Evolutionary conservation across 2,329 filamentous ascomycete genomes (phyloP).

Genomic region (Colletotrichum theobromicola): DNA sequence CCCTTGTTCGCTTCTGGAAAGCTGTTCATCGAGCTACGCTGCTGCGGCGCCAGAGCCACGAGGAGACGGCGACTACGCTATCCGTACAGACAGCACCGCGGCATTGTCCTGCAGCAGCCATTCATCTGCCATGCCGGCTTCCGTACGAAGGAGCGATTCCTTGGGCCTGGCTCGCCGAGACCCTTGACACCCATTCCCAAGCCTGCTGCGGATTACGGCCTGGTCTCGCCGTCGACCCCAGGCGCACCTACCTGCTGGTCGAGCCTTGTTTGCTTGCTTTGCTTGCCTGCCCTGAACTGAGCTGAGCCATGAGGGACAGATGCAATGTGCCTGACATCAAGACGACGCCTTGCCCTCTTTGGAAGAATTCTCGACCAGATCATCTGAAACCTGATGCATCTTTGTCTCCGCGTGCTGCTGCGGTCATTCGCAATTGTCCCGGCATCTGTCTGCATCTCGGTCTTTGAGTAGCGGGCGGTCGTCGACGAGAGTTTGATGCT

Average conservation of each 20-base stretch:
- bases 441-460: neutral
- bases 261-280: neutral
- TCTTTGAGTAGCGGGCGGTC: neutral
- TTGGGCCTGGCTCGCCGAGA: neutral
- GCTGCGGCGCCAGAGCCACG: neutral
- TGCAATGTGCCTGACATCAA: neutral
- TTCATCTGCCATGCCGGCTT: neutral
- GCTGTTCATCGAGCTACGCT: neutral
- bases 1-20: neutral
- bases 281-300: neutral
- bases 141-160: neutral
- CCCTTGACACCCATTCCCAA: neutral
- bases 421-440: neutral
- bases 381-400: slow-evolving; percentile 12
- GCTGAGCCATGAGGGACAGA: neutral
- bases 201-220: neutral
- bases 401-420: neutral
- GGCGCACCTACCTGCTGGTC: neutral
- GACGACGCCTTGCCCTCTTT: slow-evolving; percentile 1
- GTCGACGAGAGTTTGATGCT: neutral
- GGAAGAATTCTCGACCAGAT: slow-evolving; percentile 4
- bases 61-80: neutral
- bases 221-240: neutral
- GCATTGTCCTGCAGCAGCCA: neutral
- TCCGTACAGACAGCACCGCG: neutral